Base-by-base conservation (phyloP, 176 grass and related monocot species). In the Luzula sylvatica region DNA sequence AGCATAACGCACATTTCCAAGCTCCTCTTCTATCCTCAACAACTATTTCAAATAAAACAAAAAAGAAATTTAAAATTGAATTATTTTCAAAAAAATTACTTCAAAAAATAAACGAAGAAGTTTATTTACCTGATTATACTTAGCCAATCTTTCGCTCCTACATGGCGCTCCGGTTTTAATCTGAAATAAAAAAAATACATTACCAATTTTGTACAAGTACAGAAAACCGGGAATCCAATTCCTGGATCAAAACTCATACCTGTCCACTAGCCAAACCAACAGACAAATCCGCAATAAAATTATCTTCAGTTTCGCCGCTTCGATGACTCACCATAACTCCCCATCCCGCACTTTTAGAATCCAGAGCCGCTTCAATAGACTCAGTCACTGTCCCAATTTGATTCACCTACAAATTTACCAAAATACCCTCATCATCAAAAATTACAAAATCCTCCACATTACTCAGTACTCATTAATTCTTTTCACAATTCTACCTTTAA, bases 301-400 rank as follows among this genome's bases (percentile, higher is more conserved):
- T 98, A 59, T 98, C 92, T 77, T 90, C 92, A 11, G 92, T 98
- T 83, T 98, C 92, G 47, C 85, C 92, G 50, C 92, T 98, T 42
- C 92, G 76, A 59, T 98, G 92, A 55, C 92, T 98, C 52, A 98
- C 92, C 92, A 98, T 90, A 55, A 98, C 74, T 4, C 92, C 92
- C 92, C 92, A 98, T 28, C 85, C 92, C 76, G 85, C 92, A 65
- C 68, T 72, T 60, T 90, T 98, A 2, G 92, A 90, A 68, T 98
- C 85, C 42, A 90, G 72, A 50, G 92, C 92, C 22, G 85, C 81
- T 74, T 98, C 79, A 25, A 98, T 98, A 23, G 92, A 98, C 58
- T 98, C 92, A 0, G 85, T 83, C 43, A 83, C 65, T 4, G 81
- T 83, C 26, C 92, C 85, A 47, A 98, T 98, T 58, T 90, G 92